Conservation (phyloP, 768 basidiomycete genomes). For the Lyophyllum shimeji region DNA sequence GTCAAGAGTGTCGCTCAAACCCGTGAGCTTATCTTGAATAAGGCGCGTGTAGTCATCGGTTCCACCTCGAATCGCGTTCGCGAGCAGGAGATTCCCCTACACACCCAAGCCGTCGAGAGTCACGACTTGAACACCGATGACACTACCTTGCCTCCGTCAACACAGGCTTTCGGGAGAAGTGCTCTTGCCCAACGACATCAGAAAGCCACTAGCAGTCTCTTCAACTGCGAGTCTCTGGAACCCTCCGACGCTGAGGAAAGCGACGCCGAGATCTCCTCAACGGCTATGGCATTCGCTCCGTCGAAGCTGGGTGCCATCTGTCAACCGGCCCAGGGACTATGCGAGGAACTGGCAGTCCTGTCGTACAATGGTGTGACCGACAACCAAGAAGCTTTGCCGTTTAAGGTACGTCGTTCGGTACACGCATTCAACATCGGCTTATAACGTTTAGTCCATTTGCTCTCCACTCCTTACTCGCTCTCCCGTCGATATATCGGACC, state of each 20-base stretch:
- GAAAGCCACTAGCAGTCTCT: constrained; percentile 15
- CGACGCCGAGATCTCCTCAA: constrained; percentile 14
- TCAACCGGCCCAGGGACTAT: neutral
- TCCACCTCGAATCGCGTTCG: constrained; percentile 10
- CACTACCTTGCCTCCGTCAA: constrained; percentile 23
- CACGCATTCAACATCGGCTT: constrained; percentile 19
- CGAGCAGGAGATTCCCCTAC: constrained; percentile 6
- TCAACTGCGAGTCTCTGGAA: neutral
- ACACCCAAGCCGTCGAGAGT: constrained; percentile 16
- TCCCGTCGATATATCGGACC: neutral
- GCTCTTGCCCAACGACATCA: constrained; percentile 26
- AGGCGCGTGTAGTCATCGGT: constrained; percentile 33
- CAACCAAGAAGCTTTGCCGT: neutral
- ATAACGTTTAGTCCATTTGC: constrained; percentile 29
- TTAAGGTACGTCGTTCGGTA: constrained; percentile 4
- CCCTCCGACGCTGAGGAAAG: constrained; percentile 9
- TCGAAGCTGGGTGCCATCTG: constrained; percentile 26
- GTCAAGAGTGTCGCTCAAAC: constrained; percentile 48
- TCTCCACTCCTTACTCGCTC: neutral
- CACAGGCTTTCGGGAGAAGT: constrained; percentile 42
- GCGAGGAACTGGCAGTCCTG: neutral
- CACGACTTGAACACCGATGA: neutral
- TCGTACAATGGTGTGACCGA: neutral
- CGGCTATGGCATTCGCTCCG: constrained; percentile 30
- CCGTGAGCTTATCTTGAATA: constrained; percentile 40